Percentiles rank a stretch among this genome's conserved stretches.
These are phyloP conservation scores for Xylaria telfairii DNA, from an alignment of 495 filamentous ascomycete species.

Conservation along the genomic window DNA sequence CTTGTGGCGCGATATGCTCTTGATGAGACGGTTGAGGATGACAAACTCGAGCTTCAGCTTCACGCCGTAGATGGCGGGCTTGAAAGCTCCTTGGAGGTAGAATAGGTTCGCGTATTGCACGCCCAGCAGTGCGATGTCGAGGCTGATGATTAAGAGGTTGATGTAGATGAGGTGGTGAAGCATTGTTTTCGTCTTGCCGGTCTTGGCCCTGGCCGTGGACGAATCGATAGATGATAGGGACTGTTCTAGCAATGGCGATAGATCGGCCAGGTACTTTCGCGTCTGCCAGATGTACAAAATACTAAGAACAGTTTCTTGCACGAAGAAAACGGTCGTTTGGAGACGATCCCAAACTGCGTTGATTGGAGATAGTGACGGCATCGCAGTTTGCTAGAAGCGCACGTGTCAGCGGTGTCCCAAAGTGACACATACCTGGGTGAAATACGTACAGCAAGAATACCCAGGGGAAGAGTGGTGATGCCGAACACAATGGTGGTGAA, in stretches of 20 bases:
- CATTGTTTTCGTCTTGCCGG: constrained; percentile 36
- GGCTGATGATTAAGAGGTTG: constrained; percentile 56
- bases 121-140: constrained; percentile 55
- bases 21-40: constrained; percentile 53
- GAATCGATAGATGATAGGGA: constrained; percentile 48
- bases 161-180: constrained; percentile 51
- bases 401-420: constrained; percentile 20
- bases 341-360: constrained; percentile 41
- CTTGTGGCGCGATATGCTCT: constrained; percentile 27
- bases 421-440: constrained; percentile 30
- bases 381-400: constrained; percentile 19
- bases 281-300: constrained; percentile 49
- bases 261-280: constrained; percentile 37
- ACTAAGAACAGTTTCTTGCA: constrained; percentile 46
- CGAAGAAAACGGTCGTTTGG: constrained; percentile 47
- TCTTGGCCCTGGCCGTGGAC: constrained; percentile 6
- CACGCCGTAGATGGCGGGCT: constrained; percentile 59
- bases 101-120: constrained; percentile 57
- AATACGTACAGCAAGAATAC: constrained; percentile 33
- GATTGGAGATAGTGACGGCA: constrained; percentile 23
- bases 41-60: constrained; percentile 63
- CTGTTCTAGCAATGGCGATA: constrained; percentile 33
- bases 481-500: constrained; percentile 39
- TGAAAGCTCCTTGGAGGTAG: constrained; percentile 56
- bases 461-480: constrained; percentile 46